A percentile compares a stretch with the other conserved stretches of the same genome.
These are phyloP conservation scores for Volvox carteri DNA, from an alignment of 163 green algal species.

Conservation along the genomic window DNA sequence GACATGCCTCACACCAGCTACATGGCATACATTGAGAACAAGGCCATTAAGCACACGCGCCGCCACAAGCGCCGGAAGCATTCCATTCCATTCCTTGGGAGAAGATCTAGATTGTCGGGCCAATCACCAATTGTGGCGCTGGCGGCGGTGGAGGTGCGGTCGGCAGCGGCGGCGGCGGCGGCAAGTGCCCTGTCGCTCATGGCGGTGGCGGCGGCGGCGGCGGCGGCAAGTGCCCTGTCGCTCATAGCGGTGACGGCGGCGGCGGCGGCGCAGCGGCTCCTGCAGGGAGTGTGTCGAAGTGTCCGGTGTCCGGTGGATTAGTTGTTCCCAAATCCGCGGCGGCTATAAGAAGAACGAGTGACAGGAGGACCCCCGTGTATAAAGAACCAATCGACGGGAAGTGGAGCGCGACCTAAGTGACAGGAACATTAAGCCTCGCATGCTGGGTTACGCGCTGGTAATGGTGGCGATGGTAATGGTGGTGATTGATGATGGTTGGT, in stretches of 20 bases:
- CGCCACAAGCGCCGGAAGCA: constrained; percentile 66
- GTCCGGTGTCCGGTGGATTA: too few species aligned
- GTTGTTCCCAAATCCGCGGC: neutral
- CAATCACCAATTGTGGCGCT: constrained; percentile 60
- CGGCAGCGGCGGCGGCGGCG: neutral
- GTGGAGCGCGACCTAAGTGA: too few species aligned
- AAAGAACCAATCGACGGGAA: too few species aligned
- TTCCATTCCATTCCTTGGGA: constrained; percentile 70
- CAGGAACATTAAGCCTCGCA: too few species aligned
- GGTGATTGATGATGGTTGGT: too few species aligned
- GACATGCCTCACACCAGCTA: constrained; percentile 33
- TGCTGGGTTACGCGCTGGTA: too few species aligned
- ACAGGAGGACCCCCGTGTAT: too few species aligned
- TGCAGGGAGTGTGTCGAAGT: too few species aligned
- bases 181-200: constrained; percentile 38
- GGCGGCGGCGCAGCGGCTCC: too few species aligned
- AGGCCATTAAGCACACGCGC: constrained; percentile 73
- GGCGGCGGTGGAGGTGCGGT: neutral
- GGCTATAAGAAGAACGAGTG: constrained; percentile 43
- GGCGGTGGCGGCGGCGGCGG: too few species aligned
- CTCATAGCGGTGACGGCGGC: too few species aligned
- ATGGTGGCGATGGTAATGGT: too few species aligned
- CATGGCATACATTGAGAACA: constrained; percentile 73
- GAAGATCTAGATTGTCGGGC: constrained; percentile 70
- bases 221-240: constrained; percentile 31